These are phyloP conservation scores for Coemansia sp. DNA, from an alignment of 192 early-diverging fungal species.

Conservation along the genomic window DNA sequence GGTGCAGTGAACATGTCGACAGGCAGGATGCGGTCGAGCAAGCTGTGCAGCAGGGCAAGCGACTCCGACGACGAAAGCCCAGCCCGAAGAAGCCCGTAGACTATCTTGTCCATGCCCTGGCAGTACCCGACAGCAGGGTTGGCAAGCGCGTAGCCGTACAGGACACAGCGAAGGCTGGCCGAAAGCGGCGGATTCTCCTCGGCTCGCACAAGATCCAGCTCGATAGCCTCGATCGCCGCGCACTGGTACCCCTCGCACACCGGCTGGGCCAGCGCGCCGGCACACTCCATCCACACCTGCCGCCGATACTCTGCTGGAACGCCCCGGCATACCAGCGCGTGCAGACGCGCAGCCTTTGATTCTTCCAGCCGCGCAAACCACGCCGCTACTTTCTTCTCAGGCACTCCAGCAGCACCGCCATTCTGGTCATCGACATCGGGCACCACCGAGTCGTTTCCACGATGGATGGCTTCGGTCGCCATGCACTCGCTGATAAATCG, in stretches of 20 bases:
- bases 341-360: constrained; percentile 6
- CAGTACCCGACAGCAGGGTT: constrained; percentile 56
- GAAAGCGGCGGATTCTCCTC: not conserved
- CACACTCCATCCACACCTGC: constrained; percentile 49
- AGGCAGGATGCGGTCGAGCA: constrained; percentile 52
- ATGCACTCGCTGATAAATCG: not conserved
- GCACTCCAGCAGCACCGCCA: too few relatives aligned
- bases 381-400: not conserved
- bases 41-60: constrained; percentile 46
- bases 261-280: constrained; percentile 25
- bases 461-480: not conserved
- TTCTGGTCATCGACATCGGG: not conserved
- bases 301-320: constrained; percentile 15
- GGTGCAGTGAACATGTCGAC: constrained; percentile 54
- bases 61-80: constrained; percentile 50
- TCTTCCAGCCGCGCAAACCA: constrained; percentile 21
- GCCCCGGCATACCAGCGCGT: constrained; percentile 25
- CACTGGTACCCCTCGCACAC: not conserved
- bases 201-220: constrained; percentile 44
- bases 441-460: constrained; percentile 2
- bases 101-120: constrained; percentile 61
- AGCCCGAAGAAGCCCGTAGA: constrained; percentile 51
- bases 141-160: constrained; percentile 29
- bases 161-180: constrained; percentile 24
- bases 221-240: constrained; percentile 32